Evolutionary conservation across 2,329 filamentous ascomycete genomes (phyloP).

Genomic region (Beauveria brongniartii): DNA sequence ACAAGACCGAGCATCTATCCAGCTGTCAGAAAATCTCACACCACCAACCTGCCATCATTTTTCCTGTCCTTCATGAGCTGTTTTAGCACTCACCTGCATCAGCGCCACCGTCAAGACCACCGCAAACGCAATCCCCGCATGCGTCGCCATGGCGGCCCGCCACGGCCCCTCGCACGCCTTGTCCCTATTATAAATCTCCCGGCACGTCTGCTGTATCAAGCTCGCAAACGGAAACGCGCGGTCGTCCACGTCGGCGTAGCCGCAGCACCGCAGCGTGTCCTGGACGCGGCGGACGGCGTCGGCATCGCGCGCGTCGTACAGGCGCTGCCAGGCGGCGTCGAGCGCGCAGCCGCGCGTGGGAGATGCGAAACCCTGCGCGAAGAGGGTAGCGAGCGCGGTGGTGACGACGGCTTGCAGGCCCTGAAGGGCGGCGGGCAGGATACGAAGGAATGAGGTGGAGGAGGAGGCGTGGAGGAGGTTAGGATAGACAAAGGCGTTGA

Average conservation of each 20-base stretch:
- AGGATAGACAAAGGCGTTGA: conserved; percentile 29
- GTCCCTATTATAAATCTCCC: conserved; percentile 35
- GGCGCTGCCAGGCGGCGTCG: conserved; percentile 44
- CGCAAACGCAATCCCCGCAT: conserved; percentile 46
- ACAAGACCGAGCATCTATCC: conserved; percentile 24
- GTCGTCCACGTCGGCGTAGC: conserved; percentile 48
- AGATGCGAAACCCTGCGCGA: conserved; percentile 27
- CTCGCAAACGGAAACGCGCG: conserved; percentile 54
- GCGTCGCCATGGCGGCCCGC: conserved; percentile 44
- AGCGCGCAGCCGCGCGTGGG: conserved; percentile 41
- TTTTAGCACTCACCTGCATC: conserved; percentile 42
- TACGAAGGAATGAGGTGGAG: conserved; percentile 13
- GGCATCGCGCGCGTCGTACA: conserved; percentile 45
- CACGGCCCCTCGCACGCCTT: conserved; percentile 46
- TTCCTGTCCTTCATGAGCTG: too few relatives aligned
- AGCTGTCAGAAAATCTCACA: neutral
- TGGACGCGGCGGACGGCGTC: conserved; percentile 51
- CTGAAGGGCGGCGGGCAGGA: conserved; percentile 29
- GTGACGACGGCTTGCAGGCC: conserved; percentile 33
- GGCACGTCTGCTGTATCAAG: conserved; percentile 28
- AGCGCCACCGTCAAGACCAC: conserved; percentile 45
- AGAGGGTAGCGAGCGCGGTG: conserved; percentile 37
- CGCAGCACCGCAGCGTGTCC: conserved; percentile 59
- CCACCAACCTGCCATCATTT: too few relatives aligned
- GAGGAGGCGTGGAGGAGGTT: conserved; percentile 20